phyloP scores from a whole-genome alignment of 805 yeast genomes.

The Limtongia smithiae region DNA sequence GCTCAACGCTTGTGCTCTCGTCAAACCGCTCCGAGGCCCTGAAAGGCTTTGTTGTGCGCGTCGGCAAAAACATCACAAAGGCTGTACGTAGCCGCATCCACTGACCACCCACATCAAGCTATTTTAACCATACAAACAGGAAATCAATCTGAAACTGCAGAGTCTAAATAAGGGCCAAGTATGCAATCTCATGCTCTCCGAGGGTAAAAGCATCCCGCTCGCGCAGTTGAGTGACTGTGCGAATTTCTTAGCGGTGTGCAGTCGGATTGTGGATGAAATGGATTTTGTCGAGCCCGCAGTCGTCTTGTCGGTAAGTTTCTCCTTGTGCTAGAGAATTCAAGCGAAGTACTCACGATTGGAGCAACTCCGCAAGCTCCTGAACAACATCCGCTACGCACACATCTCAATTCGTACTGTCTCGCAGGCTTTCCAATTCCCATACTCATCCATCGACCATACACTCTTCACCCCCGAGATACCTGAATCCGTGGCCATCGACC shows the following conservation, averaged over 20 bases:
- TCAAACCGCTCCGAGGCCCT: slow-evolving; percentile 29
- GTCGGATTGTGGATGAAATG: slow-evolving; percentile 20
- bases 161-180: slow-evolving; percentile 22
- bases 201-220: slow-evolving; percentile 17
- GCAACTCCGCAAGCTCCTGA: slow-evolving; percentile 25
- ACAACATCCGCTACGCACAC: slow-evolving; percentile 26
- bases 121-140: slow-evolving; percentile 6
- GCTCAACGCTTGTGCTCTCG: slow-evolving; percentile 28
- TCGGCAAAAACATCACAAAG: slow-evolving; percentile 22
- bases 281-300: slow-evolving; percentile 29
- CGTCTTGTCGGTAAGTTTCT: slow-evolving; percentile 19
- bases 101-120: not conserved
- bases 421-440: slow-evolving; percentile 27
- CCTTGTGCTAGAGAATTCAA: not conserved
- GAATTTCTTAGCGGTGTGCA: slow-evolving; percentile 20
- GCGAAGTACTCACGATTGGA: not conserved
- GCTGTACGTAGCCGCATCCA: slow-evolving; percentile 20
- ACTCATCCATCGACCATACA: slow-evolving; percentile 16
- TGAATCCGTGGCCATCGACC: slow-evolving; percentile 17
- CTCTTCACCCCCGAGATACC: slow-evolving; percentile 17
- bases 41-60: slow-evolving; percentile 27
- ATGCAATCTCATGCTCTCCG: slow-evolving; percentile 10
- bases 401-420: slow-evolving; percentile 24
- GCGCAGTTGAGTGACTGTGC: slow-evolving; percentile 26
- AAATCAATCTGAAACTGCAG: slow-evolving; percentile 23